A percentile compares a stretch with the other conserved stretches of the same genome.
Conservation (phyloP, 176 grass and related monocot genomes). For the Pontederia crassipes region DNA sequence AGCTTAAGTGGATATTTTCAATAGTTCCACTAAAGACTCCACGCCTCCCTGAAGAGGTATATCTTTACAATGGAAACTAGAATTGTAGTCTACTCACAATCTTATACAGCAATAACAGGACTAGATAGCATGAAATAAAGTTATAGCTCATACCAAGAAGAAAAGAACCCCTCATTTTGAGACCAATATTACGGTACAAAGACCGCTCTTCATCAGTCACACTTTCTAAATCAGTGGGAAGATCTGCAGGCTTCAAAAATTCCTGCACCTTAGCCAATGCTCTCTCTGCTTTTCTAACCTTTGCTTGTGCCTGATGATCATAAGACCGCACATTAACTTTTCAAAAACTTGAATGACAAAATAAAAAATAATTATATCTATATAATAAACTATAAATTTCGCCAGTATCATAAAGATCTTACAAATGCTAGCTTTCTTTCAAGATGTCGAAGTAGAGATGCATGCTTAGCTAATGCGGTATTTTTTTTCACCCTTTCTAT, state of each 20-base stretch:
- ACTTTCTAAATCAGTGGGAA: constrained; percentile 88
- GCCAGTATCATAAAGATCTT: constrained; percentile 20
- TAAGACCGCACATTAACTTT: constrained; percentile 7
- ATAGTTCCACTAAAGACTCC: constrained; percentile 91
- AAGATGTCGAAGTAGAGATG: constrained; percentile 55
- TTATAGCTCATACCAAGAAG: constrained; percentile 45
- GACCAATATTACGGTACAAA: constrained; percentile 62
- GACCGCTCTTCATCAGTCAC: constrained; percentile 84
- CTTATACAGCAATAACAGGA: background rate
- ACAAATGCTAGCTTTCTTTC: constrained; percentile 77
- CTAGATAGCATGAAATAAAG: background rate
- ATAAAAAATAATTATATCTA: background rate
- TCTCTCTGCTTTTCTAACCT: constrained; percentile 78
- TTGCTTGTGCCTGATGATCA: constrained; percentile 51
- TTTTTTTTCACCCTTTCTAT: constrained; percentile 54
- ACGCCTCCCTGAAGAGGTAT: constrained; percentile 36
- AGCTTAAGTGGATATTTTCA: constrained; percentile 88
- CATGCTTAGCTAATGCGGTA: constrained; percentile 53
- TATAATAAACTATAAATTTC: background rate
- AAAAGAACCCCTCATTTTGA: constrained; percentile 79
- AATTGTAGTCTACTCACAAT: background rate
- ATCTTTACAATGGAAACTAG: constrained; percentile 11
- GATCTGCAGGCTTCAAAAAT: constrained; percentile 49
- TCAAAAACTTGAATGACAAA: constrained; percentile 8
- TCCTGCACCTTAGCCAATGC: constrained; percentile 78